phyloP scores from a whole-genome alignment of 768 basidiomycete species.

The Mycena albidolilacea region DNA sequence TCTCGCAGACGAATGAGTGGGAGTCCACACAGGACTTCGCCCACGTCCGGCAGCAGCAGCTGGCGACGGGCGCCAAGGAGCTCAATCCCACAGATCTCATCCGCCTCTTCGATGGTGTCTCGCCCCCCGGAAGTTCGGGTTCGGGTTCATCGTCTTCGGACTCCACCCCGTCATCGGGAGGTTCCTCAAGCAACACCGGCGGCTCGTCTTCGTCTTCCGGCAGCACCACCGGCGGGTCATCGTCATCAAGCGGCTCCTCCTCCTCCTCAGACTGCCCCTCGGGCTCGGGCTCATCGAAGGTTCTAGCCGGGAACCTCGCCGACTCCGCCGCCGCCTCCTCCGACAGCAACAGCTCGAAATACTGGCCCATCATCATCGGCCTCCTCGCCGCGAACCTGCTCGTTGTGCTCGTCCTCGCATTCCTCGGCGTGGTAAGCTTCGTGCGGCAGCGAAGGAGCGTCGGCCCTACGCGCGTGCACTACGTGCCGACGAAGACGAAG shows the following conservation, averaged over 20 bases:
- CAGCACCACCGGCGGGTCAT: neutral
- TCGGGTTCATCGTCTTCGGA: neutral
- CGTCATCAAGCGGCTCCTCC: neutral
- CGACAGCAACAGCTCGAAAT: neutral
- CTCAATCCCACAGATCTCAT: slow-evolving; percentile 18
- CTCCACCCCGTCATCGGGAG: no score
- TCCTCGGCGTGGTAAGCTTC: slow-evolving; percentile 9
- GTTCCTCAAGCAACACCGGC: no score
- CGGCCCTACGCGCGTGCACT: neutral
- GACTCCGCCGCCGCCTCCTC: neutral
- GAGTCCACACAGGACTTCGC: slow-evolving; percentile 23
- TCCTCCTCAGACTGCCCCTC: neutral
- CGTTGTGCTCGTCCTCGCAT: slow-evolving; percentile 14
- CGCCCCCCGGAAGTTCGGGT: neutral
- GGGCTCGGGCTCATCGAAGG: neutral
- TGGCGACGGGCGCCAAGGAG: neutral
- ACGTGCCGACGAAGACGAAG: neutral
- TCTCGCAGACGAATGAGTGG: slow-evolving; percentile 14
- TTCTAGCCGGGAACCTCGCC: neutral
- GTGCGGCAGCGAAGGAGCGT: neutral
- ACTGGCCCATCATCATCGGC: slow-evolving; percentile 5
- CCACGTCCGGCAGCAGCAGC: neutral
- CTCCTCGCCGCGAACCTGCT: slow-evolving; percentile 32
- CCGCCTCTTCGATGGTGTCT: slow-evolving; percentile 24
- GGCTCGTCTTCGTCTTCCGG: neutral